These are phyloP conservation scores for Lentithecium fluviatile DNA, from an alignment of 495 filamentous ascomycete species.

Conservation along the genomic window DNA sequence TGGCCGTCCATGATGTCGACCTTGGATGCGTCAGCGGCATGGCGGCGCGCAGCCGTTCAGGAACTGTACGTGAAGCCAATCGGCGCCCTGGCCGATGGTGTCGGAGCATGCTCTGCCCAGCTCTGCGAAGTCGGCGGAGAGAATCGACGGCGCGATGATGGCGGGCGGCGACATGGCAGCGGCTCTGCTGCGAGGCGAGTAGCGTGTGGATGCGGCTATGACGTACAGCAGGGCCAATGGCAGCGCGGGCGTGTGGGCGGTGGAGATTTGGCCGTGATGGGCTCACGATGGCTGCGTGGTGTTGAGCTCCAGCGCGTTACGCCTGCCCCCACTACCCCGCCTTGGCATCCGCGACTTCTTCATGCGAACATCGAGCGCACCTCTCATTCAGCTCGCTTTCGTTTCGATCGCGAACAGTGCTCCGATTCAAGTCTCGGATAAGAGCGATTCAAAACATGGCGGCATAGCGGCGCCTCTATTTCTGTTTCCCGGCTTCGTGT, in stretches of 20 bases:
- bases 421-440: slow-evolving; percentile 1
- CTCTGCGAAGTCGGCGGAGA: slow-evolving; percentile 90
- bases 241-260: not conserved
- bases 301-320: slow-evolving; percentile 12
- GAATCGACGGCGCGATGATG: slow-evolving; percentile 95
- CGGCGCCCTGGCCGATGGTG: slow-evolving; percentile 78
- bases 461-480: not conserved
- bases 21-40: slow-evolving; percentile 30
- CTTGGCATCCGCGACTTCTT: slow-evolving; percentile 14
- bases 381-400: slow-evolving; percentile 10
- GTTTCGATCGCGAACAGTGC: not conserved
- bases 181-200: slow-evolving; percentile 24
- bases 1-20: slow-evolving; percentile 67
- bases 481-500: not conserved
- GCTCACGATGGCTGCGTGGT: slow-evolving; percentile 26
- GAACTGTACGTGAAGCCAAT: slow-evolving; percentile 74
- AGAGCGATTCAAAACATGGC: not conserved
- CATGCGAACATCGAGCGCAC: slow-evolving; percentile 17
- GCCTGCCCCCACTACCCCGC: not conserved
- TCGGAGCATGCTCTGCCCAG: slow-evolving; percentile 79
- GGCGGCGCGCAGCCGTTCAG: slow-evolving; percentile 6
- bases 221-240: slow-evolving; percentile 18
- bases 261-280: slow-evolving; percentile 19
- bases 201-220: slow-evolving; percentile 1
- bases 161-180: slow-evolving; percentile 74